Evolutionary conservation across 129 eudicot species (phyloP), one percentile per base, ranked within the genome.

Genomic region (Glebionis coronaria): DNA sequence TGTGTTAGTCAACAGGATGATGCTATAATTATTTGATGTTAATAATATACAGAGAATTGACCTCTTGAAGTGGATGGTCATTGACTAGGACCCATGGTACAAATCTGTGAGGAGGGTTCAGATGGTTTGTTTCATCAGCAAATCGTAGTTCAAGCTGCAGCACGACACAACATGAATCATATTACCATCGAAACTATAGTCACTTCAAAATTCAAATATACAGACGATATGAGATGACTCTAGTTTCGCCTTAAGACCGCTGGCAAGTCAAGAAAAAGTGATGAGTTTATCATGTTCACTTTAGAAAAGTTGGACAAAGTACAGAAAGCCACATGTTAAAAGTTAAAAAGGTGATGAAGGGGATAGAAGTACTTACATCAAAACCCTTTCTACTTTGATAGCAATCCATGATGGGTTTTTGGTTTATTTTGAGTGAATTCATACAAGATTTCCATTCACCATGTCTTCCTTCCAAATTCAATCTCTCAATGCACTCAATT

Each of bases 11-110:
- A 31, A 31, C 40, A 31, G 6, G 5, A 52, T 52, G 23, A 13
- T 16, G 18, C 19, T 53, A 10, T 9, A 18, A 31, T 4, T 3
- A 53, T n/a, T 4, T 53, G 27, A 53, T 13, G n/a, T 5, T 0
- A 25, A 9, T 28, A 2, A 29, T 4, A 14, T 14, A 15, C 11
- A 60, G 46, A 60, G 25, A 31, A 38, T 38, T 29, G 29, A 88
- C 98, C 73, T 83, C 83, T 78, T 79, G 81, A 61, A 92, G 89
- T 29, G 98, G 87, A 40, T 67, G 67, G 44, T 82, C 68, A 65
- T 92, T 83, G 27, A 92, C 98, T 29, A 92, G 58, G 51, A 92
- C 95, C 98, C 98, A 92, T 50, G 98, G 98, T 10, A 92, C 98
- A 76, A 81, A 92, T 83, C 78, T 61, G 1, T 29, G 65, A 61